Percentiles rank a stretch among this genome's conserved stretches.
phyloP scores from a whole-genome alignment of 768 basidiomycete genomes.

The Scleroderma citrinum region DNA sequence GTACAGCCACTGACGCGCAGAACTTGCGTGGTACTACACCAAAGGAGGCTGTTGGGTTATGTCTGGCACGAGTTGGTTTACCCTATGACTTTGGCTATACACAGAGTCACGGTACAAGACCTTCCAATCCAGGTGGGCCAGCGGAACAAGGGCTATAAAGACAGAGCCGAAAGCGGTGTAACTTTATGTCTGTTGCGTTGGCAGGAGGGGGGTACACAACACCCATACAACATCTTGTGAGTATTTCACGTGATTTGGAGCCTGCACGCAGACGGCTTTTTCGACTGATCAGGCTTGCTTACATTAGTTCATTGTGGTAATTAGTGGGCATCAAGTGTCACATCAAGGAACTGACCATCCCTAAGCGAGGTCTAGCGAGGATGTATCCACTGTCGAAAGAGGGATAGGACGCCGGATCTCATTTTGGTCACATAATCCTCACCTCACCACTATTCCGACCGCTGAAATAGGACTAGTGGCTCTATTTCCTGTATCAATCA shows the following conservation, averaged over 20 bases:
- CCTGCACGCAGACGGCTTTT: too few species aligned
- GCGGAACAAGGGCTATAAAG: neutral
- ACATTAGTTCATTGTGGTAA: too few species aligned
- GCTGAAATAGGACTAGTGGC: neutral
- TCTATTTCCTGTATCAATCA: neutral
- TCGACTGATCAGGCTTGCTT: too few species aligned
- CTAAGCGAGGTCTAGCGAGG: too few species aligned
- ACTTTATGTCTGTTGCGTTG: too few species aligned
- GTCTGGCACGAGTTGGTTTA: constrained; percentile 28
- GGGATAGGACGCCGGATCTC: too few species aligned
- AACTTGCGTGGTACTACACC: constrained; percentile 3
- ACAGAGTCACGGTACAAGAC: neutral
- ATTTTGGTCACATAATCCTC: too few species aligned
- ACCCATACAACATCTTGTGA: too few species aligned
- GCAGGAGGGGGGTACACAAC: too few species aligned
- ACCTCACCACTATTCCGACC: neutral
- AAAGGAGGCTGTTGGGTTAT: constrained; percentile 20
- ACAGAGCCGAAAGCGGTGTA: neutral
- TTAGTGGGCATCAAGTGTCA: neutral
- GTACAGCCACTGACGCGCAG: constrained; percentile 1
- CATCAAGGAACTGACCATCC: neutral
- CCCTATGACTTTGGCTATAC: constrained; percentile 17
- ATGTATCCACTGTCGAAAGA: too few species aligned
- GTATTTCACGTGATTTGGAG: too few species aligned
- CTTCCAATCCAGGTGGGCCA: neutral